Conservation (phyloP, 2,329 filamentous ascomycete genomes). For the Coniosporium tulheliwenetii region DNA sequence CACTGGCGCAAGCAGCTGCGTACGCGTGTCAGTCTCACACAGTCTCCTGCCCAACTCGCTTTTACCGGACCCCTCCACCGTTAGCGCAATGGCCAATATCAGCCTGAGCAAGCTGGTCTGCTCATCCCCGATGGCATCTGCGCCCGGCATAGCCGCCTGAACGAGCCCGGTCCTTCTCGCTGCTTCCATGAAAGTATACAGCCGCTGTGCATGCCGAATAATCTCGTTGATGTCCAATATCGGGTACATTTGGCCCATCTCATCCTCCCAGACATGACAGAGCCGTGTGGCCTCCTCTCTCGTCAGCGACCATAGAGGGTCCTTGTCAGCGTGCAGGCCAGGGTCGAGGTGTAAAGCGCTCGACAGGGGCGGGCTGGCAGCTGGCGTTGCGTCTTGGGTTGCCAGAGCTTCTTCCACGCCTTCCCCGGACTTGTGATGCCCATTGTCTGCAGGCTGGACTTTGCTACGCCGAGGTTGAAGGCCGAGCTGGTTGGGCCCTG, state of each 20-base stretch:
- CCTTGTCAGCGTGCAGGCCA: slow-evolving; percentile 35
- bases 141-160: slow-evolving; percentile 34
- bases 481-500: slow-evolving; percentile 73
- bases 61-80: slow-evolving; percentile 64
- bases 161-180: slow-evolving; percentile 43
- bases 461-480: slow-evolving; percentile 76
- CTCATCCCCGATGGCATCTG: slow-evolving; percentile 45
- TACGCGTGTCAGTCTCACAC: slow-evolving; percentile 58
- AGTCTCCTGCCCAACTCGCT: slow-evolving; percentile 59
- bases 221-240: slow-evolving; percentile 60
- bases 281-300: slow-evolving; percentile 69
- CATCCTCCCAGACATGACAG: slow-evolving; percentile 70
- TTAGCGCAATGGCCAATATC: slow-evolving; percentile 62
- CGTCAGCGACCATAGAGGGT: slow-evolving; percentile 66
- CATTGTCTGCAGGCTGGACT: slow-evolving; percentile 77
- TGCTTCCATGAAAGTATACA: slow-evolving; percentile 61
- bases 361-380: slow-evolving; percentile 22
- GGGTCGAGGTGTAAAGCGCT: slow-evolving; percentile 6
- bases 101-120: slow-evolving; percentile 64
- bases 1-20: slow-evolving; percentile 39
- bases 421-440: slow-evolving; percentile 57
- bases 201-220: slow-evolving; percentile 50
- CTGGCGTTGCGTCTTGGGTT: slow-evolving; percentile 37
- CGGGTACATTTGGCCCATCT: slow-evolving; percentile 86
- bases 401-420: slow-evolving; percentile 42